Evolutionary conservation across 495 filamentous ascomycete species (phyloP), one percentile per base, ranked within the genome.

Genomic region (Aspergillus olivimuriae): DNA sequence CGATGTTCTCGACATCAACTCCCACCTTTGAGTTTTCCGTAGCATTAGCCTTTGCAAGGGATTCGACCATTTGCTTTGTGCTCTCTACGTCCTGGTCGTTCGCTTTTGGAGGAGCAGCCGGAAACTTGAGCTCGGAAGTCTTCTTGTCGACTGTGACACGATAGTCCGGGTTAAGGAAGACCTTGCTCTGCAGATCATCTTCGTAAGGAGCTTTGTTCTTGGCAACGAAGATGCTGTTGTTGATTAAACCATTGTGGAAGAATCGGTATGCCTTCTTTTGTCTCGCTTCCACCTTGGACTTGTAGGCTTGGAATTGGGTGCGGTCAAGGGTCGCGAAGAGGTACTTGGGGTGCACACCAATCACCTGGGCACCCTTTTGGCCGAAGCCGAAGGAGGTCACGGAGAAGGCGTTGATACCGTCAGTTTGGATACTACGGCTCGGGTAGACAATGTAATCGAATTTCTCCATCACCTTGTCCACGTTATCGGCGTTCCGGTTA

Each of bases 321-420:
- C 86, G 76, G 63, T 96, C 89, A 23, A 99, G 86, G n/a, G 85
- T 82, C 21, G 94, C 92, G 59, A 83, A 99, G 43, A 99, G 81
- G 63, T 97, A 99, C 63, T 83, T 89, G 44, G 92, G 87, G 63
- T 97, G 91, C 40, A 99, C 85, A 68, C 91, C 94, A 60, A 99
- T 89, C 34, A 84, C 90, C 69, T 97, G 94, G 38, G 92, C 89
- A 57, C 92, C 92, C 79, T 97, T 97, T 67, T 99, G 92, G 46
- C 92, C 92, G 72, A 99, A 99, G 66, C 92, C 92, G 68, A 99
- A 99, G 2, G 92, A 99, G 11, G 94, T 99, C 42, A 99, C 84
- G 1, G 88, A 94, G 78, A 99, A 97, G 4, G 92, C 92, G 68
- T 95, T 97, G 68, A 99, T 72, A 42, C 94, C 92, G 57, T 97